Evolutionary conservation across 352 stramenopile species (phyloP), one percentile per base, ranked within the genome.

Genomic region (Phytophthora pinifolia): DNA sequence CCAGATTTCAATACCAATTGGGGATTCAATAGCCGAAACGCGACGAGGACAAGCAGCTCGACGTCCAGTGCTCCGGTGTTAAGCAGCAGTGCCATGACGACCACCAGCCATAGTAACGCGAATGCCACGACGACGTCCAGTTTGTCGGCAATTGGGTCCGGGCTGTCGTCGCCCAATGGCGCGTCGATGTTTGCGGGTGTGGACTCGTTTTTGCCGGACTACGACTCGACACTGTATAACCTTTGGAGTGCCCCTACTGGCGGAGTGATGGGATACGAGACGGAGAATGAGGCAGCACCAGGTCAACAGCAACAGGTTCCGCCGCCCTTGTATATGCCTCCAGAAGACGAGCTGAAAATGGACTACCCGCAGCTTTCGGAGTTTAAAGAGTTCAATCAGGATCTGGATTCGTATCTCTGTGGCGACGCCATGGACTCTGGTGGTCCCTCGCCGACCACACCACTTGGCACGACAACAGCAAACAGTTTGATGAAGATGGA

Each of bases 371-470:
- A 82, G 31, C 49, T 92, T 10, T 44, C 72, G 0, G 79, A 89
- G 45, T 73, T 92, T 54, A 88, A 86, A 0, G 79, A 89, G 45
- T 73, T 92, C 51, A 88, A 86, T 61, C 79, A 90, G 36, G 82
- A 92, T 42, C 62, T 92, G 46, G 79, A 92, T 44, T 67, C 57
- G 31, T 89, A 89, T 58, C 54, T 92, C 22, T 86, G 79, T 50
- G 22, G 22, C 22, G 77, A 73, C 8, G 51, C 79, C 7, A 84
- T 89, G 46, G 77, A 86, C 29, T 61, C 70, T 1, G 55, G 68
- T 32, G 65, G 66, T 6, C 62, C 68, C 20, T 81, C 72, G 0
- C 67, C 76, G 17, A 79, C 72, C 30, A 82, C 68, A n/a, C 71
- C 74, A 36, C 58, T 79, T 30, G 69, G 56, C 1, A 72, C 61